phyloP scores from a whole-genome alignment of 805 yeast genomes.

The Cyberlindnera maritima region DNA sequence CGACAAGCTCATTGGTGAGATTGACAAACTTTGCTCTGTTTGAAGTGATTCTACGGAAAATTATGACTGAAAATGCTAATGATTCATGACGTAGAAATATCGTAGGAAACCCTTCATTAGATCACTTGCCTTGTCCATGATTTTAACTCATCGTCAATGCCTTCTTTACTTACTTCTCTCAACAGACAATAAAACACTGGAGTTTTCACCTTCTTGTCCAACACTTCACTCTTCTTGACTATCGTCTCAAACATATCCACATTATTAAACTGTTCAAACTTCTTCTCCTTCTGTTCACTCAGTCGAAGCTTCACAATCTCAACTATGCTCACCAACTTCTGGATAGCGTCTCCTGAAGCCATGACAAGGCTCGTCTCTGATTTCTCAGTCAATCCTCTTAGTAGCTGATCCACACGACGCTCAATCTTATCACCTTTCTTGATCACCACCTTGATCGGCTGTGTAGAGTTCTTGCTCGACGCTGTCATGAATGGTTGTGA shows the following conservation, averaged over 20 bases:
- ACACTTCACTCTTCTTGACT: constrained; percentile 17
- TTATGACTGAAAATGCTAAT: not conserved
- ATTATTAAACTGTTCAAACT: constrained; percentile 23
- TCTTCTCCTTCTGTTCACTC: constrained; percentile 2
- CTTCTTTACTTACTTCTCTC: constrained; percentile 3
- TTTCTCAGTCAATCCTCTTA: constrained; percentile 1
- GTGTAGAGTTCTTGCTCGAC: not conserved
- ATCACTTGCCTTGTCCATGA: constrained; percentile 22
- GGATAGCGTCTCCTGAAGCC: constrained; percentile 26
- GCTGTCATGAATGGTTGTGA: constrained; percentile 1
- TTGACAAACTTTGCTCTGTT: constrained; percentile 1
- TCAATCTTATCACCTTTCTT: constrained; percentile 26
- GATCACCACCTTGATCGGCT: constrained; percentile 11
- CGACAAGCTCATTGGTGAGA: constrained; percentile 15
- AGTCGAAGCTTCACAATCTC: constrained; percentile 24
- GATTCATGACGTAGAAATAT: not conserved
- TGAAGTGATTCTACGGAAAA: not conserved
- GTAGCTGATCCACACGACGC: constrained; percentile 15
- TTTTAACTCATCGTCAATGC: constrained; percentile 8
- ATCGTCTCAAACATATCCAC: constrained; percentile 22
- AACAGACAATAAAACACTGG: constrained; percentile 24
- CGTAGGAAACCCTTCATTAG: not conserved
- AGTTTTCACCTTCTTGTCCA: constrained; percentile 20
- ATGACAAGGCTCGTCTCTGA: constrained; percentile 13
- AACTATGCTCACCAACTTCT: constrained; percentile 22